Percentiles rank a stretch among this genome's conserved stretches.
These are phyloP conservation scores for Fusarium anthophilum DNA, from an alignment of 2,329 filamentous ascomycete species.

Conservation along the genomic window DNA sequence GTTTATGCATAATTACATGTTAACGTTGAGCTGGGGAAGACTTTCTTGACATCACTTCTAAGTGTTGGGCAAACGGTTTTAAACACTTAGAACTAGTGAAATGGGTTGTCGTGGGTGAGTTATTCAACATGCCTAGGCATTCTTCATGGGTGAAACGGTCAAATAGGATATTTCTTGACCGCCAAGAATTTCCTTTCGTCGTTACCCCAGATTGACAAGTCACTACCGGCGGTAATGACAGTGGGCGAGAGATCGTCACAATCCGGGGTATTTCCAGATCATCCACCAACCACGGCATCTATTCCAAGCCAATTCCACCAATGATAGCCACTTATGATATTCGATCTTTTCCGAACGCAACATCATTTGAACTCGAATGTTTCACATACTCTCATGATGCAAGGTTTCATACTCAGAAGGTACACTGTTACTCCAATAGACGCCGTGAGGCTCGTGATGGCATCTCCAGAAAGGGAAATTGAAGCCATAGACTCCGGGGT, in stretches of 20 bases:
- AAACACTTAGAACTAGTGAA: too few relatives aligned
- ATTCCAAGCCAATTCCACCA: conserved; percentile 5
- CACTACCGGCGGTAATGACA: background rate
- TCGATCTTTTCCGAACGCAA: background rate
- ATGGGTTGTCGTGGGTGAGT: background rate
- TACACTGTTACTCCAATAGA: background rate
- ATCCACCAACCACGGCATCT: conserved; percentile 23
- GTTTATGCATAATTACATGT: background rate
- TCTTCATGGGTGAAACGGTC: rapidly evolving
- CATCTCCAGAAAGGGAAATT: conserved; percentile 11
- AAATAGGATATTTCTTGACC: background rate
- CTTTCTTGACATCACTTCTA: rapidly evolving
- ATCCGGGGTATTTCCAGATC: background rate
- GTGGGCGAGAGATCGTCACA: conserved; percentile 12
- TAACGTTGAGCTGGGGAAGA: background rate
- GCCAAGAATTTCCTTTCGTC: background rate
- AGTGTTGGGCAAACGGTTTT: background rate
- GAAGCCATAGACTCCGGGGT: background rate
- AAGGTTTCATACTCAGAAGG: background rate
- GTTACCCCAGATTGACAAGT: background rate
- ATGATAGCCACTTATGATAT: background rate
- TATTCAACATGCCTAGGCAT: background rate
- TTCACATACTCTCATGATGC: background rate
- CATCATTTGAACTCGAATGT: background rate
- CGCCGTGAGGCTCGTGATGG: background rate